Conservation (phyloP, 345 rosid genomes). For the Eucalyptus guilfoylei region DNA sequence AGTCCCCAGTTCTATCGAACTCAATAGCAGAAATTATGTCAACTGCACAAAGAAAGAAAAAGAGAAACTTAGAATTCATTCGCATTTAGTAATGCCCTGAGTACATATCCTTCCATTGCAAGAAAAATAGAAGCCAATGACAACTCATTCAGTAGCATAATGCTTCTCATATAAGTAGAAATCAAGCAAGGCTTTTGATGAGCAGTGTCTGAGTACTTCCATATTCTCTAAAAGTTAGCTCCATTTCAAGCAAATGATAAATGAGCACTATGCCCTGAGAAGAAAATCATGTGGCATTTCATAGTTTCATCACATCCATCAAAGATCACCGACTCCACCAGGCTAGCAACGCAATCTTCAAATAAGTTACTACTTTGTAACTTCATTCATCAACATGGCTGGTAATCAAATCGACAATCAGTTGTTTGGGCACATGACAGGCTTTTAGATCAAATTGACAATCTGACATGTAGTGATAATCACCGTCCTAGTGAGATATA, state of each 20-base stretch:
- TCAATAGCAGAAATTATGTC: constrained; percentile 88
- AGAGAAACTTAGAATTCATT: not conserved
- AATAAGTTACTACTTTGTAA: not conserved
- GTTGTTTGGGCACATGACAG: not conserved
- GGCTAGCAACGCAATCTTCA: not conserved
- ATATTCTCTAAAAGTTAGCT: not conserved
- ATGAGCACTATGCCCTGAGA: not conserved
- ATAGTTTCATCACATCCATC: not conserved
- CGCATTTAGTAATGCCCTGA: not conserved
- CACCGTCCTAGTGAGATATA: not conserved
- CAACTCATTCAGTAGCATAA: not conserved
- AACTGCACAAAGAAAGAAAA: constrained; percentile 39
- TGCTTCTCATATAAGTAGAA: not conserved
- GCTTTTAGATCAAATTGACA: not conserved
- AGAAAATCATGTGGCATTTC: not conserved
- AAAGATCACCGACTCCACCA: not conserved
- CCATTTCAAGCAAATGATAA: not conserved
- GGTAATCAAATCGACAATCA: not conserved
- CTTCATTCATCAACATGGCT: not conserved
- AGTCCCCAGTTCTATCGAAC: constrained; percentile 70
- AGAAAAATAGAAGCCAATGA: not conserved
- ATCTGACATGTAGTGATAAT: not conserved
- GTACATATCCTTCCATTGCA: not conserved
- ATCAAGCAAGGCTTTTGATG: not conserved
- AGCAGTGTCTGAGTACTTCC: not conserved